Evolutionary conservation across 2,329 filamentous ascomycete species (phyloP).

Genomic region (Aspergillus piperis): DNA sequence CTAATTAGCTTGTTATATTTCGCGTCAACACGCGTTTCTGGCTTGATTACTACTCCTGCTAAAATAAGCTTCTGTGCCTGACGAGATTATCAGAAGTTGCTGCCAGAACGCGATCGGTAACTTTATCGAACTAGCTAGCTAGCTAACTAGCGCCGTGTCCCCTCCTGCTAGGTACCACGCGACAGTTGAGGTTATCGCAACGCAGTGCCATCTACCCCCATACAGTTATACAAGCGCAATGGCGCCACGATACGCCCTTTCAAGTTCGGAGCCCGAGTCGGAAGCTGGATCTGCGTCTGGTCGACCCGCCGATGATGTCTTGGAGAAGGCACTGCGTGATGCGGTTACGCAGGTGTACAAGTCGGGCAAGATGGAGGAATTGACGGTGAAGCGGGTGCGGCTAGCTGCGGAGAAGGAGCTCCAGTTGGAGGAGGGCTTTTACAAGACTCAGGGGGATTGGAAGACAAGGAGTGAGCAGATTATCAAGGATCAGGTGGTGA

Average conservation of each 20-base stretch:
- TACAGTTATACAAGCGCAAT: conserved; percentile 19
- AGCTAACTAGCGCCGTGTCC: not conserved
- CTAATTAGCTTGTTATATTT: too few relatives aligned
- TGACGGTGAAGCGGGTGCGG: conserved; percentile 61
- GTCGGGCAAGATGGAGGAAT: conserved; percentile 49
- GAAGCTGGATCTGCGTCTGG: conserved; percentile 22
- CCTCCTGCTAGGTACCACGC: not conserved
- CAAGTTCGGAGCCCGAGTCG: conserved; percentile 32
- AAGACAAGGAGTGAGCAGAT: conserved; percentile 56
- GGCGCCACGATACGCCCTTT: conserved; percentile 34
- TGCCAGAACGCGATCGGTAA: not conserved
- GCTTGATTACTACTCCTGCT: too few relatives aligned
- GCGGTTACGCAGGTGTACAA: conserved; percentile 40
- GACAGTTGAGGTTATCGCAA: not conserved
- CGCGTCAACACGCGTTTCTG: too few relatives aligned
- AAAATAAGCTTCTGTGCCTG: not conserved
- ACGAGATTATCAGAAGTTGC: not conserved
- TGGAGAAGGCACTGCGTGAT: conserved; percentile 44
- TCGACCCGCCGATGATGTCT: conserved; percentile 33
- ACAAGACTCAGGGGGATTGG: conserved; percentile 58
- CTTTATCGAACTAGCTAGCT: not conserved
- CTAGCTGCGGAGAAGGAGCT: conserved; percentile 54
- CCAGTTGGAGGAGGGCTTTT: conserved; percentile 55
- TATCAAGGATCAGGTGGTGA: conserved; percentile 56
- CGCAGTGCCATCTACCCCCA: not conserved